Base-by-base conservation (phyloP, 495 filamentous ascomycete species). In the Darksidea phi region DNA sequence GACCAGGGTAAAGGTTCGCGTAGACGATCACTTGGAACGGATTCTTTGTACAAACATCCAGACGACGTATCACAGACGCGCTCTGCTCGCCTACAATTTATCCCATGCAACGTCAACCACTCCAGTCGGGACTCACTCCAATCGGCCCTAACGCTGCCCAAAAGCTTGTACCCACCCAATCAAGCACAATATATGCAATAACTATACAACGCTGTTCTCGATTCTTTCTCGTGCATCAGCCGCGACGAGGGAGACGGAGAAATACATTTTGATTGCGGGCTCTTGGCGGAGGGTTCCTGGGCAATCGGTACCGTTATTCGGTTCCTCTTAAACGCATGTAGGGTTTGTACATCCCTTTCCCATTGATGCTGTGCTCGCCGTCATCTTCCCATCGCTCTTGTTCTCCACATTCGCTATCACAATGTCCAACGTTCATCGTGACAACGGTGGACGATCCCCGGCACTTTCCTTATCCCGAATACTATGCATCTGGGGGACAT, bases 81-180 rank as follows among this genome's bases (percentile, higher is more conserved):
- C 49, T 21, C 38, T 25, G n/a, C 38, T 59, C 55, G 62, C 55
- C 50, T 46, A 52, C 62, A 58, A 65, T 65, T 59, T 65, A 65
- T 65, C 49, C 62, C 50, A 54, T 59, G 62, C 62, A 59, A 65
- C 62, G 24, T 55, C 48, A 57, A 45, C 48, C 61, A 59, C 54
- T 64, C 56, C 56, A 59, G 42, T 50, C 55, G 54, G 49, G 41
- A 49, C 42, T 26, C 24, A 36, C 48, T 18, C 62, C 56, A 65
- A 65, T 60, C 49, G 48, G 56, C 55, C 54, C 37, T 41, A 55
- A 13, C 36, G 24, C 23, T 48, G 20, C 49, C 43, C 62, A 48
- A 59, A 42, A 51, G 5, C 47, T 45, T 17, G 54, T 65, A 48
- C 62, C 50, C 42, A 55, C 50, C 56, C 50, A 65, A 65, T 65